phyloP scores from a whole-genome alignment of 1,284 basidiomycete genomes.

The Malassezia dermatis region DNA sequence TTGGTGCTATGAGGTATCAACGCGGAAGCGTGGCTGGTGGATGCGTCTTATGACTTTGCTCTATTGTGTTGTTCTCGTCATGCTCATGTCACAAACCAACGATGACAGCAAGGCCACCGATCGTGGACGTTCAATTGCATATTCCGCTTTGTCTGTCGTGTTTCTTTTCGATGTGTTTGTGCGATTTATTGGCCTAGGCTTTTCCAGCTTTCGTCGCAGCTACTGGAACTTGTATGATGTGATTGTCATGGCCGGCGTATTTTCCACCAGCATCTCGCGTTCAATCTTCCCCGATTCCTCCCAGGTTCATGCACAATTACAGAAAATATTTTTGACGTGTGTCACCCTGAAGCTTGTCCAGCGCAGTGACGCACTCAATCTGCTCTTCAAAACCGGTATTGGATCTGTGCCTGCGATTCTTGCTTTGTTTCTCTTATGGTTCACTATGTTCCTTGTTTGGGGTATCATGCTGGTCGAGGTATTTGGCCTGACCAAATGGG shows the following conservation, averaged over 20 bases:
- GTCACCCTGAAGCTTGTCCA: slow-evolving; percentile 92
- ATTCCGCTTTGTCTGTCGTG: slow-evolving; percentile 62
- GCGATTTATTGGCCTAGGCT: slow-evolving; percentile 72
- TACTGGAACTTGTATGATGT: slow-evolving; percentile 81
- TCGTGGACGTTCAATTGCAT: slow-evolving; percentile 64
- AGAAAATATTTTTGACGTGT: slow-evolving; percentile 86
- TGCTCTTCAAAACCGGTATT: slow-evolving; percentile 89
- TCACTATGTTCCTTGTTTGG: slow-evolving; percentile 84
- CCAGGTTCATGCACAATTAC: slow-evolving; percentile 57
- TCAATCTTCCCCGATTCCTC: slow-evolving; percentile 17
- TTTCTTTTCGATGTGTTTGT: slow-evolving; percentile 71
- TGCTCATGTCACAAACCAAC: slow-evolving; percentile 76
- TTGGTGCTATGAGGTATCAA: slow-evolving; percentile 87
- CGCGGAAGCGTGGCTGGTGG: slow-evolving; percentile 91
- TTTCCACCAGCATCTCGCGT: slow-evolving; percentile 66
- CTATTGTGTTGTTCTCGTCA: slow-evolving; percentile 73
- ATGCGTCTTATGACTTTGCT: slow-evolving; percentile 68
- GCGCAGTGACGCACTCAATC: slow-evolving; percentile 75
- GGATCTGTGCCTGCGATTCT: slow-evolving; percentile 78
- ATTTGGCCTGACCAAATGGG: slow-evolving; percentile 84
- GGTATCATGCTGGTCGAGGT: slow-evolving; percentile 82
- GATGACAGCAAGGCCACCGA: slow-evolving; percentile 56
- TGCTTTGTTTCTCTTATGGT: slow-evolving; percentile 77
- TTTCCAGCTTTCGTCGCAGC: slow-evolving; percentile 70
- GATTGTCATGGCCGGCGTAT: slow-evolving; percentile 68